Percentiles rank a stretch among this genome's conserved stretches.
Conservation (phyloP, 306 rosid genomes). For the Sicyos baderoa region DNA sequence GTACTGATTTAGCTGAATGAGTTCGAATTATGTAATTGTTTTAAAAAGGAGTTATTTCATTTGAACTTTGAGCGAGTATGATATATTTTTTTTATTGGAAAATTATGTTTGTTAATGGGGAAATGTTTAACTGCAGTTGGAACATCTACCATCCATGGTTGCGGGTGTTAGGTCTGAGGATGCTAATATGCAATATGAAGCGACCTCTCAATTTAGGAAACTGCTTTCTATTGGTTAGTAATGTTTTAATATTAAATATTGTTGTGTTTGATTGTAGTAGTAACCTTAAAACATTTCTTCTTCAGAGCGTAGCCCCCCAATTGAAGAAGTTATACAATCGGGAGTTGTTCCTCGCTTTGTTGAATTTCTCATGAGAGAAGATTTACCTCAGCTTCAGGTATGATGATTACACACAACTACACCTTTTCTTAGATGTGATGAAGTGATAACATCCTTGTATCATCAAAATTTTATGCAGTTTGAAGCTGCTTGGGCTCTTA, state of each 20-base stretch:
- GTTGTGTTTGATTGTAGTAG: neutral
- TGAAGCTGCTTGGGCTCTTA: constrained; percentile 99
- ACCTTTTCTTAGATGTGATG: neutral
- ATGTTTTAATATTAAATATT: neutral
- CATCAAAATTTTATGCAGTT: constrained; percentile 41
- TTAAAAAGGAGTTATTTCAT: no score
- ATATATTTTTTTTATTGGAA: no score
- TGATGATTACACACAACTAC: neutral
- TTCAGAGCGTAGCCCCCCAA: constrained; percentile 84
- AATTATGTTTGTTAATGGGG: constrained; percentile 1
- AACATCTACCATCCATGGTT: constrained; percentile 87
- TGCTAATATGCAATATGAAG: constrained; percentile 61
- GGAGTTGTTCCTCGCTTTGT: constrained; percentile 91
- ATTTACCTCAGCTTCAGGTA: constrained; percentile 83
- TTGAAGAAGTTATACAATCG: constrained; percentile 84
- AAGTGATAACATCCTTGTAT: constrained; percentile 8
- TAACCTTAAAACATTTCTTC: neutral
- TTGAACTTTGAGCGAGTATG: neutral
- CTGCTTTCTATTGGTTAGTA: constrained; percentile 81
- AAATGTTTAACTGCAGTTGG: constrained; percentile 51
- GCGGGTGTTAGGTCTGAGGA: constrained; percentile 83
- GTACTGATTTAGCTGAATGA: no score
- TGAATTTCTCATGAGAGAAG: constrained; percentile 75
- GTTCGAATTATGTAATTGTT: no score
- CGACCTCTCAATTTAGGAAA: constrained; percentile 93